Percentiles rank a stretch among this genome's conserved stretches.
Evolutionary conservation across 1,139 yeast genomes (phyloP).

Genomic region (Candida glucosophila): DNA sequence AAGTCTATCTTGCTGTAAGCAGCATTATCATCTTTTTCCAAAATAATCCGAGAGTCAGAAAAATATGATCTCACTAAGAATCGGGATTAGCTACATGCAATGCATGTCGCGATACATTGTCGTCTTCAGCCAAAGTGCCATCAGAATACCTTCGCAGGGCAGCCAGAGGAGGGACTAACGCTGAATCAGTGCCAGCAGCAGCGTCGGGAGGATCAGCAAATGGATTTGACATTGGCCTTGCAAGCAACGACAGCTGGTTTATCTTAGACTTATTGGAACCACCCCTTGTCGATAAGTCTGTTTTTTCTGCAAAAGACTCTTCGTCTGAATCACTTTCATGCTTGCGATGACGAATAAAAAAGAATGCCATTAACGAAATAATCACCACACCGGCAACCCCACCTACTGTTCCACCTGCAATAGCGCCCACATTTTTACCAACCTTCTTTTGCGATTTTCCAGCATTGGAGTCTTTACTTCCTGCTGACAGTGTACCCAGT

Average conservation of each 20-base stretch:
- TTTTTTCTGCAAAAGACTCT: conserved; percentile 32
- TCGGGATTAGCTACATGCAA: conserved; percentile 73
- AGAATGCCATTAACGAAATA: conserved; percentile 36
- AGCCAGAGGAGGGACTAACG: conserved; percentile 48
- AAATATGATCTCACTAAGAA: too few species aligned
- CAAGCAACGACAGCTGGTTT: conserved; percentile 20
- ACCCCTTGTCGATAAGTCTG: conserved; percentile 12
- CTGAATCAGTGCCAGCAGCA: conserved; percentile 10
- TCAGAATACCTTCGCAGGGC: conserved; percentile 68
- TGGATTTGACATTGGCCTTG: conserved; percentile 42
- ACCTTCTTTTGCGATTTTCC: conserved; percentile 7
- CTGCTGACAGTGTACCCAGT: conserved; percentile 4
- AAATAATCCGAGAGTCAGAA: too few species aligned
- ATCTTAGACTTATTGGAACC: conserved; percentile 21
- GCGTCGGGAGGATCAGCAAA: conserved; percentile 52
- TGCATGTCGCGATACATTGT: conserved; percentile 67
- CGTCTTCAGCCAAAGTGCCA: conserved; percentile 71
- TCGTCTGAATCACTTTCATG: conserved; percentile 42
- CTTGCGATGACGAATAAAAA: conserved; percentile 35
- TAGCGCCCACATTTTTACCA: conserved; percentile 38
- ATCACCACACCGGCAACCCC: conserved; percentile 43
- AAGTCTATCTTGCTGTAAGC: too few species aligned
- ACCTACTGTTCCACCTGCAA: conserved; percentile 66
- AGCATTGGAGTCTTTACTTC: conserved; percentile 2
- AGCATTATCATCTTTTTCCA: too few species aligned